These are phyloP conservation scores for Trifolium pratense DNA, from an alignment of 306 rosid species.

Conservation along the genomic window DNA sequence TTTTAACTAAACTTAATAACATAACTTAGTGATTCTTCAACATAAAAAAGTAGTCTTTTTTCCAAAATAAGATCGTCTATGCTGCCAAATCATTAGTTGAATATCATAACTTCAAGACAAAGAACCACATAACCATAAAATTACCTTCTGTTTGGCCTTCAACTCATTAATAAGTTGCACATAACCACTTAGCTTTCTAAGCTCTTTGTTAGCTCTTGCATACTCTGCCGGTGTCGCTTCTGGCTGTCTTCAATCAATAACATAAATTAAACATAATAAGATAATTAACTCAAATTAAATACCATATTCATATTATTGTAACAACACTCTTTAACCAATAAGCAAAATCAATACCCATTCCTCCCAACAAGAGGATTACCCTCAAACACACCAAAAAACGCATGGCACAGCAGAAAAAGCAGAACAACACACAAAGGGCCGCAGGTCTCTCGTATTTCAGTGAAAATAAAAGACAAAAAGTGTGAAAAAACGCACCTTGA, in stretches of 20 bases:
- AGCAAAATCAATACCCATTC: too few relatives aligned
- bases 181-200: constrained; percentile 67
- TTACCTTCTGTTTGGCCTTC: constrained; percentile 82
- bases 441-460: too few relatives aligned
- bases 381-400: too few relatives aligned
- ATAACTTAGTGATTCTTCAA: not conserved
- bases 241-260: constrained; percentile 83
- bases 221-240: constrained; percentile 77
- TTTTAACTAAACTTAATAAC: not conserved
- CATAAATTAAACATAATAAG: constrained; percentile 40
- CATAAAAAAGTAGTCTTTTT: not conserved
- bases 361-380: too few relatives aligned
- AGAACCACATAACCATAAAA: not conserved
- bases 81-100: constrained; percentile 17
- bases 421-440: too few relatives aligned
- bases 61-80: constrained; percentile 2
- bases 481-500: too few relatives aligned
- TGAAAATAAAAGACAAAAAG: too few relatives aligned
- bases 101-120: constrained; percentile 12
- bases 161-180: constrained; percentile 67
- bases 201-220: constrained; percentile 92
- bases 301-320: too few relatives aligned
- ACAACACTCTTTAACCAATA: too few relatives aligned
- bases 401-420: too few relatives aligned
- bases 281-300: constrained; percentile 24